A percentile compares a stretch with the other conserved stretches of the same genome.
Evolutionary conservation across 2,329 filamentous ascomycete genomes (phyloP).

Genomic region (Apiospora koreana): DNA sequence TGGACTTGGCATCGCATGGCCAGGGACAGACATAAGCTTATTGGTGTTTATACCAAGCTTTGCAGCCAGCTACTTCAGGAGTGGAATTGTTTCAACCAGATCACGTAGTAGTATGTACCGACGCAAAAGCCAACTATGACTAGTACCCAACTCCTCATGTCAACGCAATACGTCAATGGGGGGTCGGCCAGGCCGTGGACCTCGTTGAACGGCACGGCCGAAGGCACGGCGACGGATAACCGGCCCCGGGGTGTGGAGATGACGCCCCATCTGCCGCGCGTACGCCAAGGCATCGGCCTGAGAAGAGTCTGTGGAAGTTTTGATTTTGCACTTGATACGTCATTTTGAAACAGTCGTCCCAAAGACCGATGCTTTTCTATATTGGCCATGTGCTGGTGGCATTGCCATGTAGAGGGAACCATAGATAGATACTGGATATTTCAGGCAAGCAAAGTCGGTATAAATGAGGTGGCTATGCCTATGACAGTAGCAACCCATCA

Average conservation of each 20-base stretch:
- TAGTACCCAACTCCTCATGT: neutral
- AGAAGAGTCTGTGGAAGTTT: neutral
- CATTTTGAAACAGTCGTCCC: neutral
- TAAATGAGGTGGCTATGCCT: too few relatives aligned
- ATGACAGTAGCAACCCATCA: too few relatives aligned
- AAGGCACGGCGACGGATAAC: neutral
- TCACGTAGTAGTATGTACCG: neutral
- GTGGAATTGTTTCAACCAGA: neutral
- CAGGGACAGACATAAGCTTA: neutral
- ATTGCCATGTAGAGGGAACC: neutral
- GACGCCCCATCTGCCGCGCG: conserved; percentile 1
- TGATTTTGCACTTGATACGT: neutral
- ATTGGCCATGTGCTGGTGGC: neutral
- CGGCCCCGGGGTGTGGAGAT: neutral
- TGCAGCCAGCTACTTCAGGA: neutral
- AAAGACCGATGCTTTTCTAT: neutral
- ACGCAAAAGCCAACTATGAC: neutral
- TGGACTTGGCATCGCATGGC: neutral
- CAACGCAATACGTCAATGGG: neutral
- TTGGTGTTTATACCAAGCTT: neutral
- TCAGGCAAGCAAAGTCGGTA: neutral
- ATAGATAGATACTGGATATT: neutral
- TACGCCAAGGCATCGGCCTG: neutral
- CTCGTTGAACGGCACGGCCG: neutral
- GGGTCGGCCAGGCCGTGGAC: neutral